Percentiles rank a stretch among this genome's conserved stretches.
Evolutionary conservation across 1,139 yeast species (phyloP).

Genomic region (Waltiozyma sp.): DNA sequence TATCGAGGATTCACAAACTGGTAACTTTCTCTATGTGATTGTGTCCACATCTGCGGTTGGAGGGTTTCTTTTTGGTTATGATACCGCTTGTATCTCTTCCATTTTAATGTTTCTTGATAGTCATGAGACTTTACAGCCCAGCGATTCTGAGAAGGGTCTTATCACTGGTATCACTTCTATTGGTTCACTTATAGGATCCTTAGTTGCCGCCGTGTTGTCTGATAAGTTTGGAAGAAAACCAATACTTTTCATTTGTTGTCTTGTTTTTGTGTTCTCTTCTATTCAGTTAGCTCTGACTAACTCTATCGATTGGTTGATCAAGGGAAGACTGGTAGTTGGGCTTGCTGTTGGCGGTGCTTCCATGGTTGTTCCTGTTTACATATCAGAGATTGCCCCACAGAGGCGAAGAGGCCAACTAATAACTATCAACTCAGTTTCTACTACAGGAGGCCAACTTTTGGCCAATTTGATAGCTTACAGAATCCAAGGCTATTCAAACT

Average conservation of each 20-base stretch:
- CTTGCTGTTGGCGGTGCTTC: slow-evolving; percentile 33
- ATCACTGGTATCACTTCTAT: slow-evolving; percentile 32
- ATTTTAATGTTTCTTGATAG: slow-evolving; percentile 27
- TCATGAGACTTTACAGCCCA: slow-evolving; percentile 15
- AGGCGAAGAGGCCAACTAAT: slow-evolving; percentile 27
- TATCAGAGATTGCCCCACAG: slow-evolving; percentile 32
- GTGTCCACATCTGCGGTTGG: slow-evolving; percentile 22
- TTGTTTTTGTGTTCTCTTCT: slow-evolving; percentile 27
- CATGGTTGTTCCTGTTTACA: slow-evolving; percentile 31
- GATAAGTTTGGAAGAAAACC: slow-evolving; percentile 28
- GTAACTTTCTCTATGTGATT: slow-evolving; percentile 12
- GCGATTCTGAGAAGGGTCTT: slow-evolving; percentile 26
- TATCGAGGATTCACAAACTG: slow-evolving; percentile 20
- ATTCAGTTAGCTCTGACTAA: slow-evolving; percentile 25
- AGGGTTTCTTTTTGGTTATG: slow-evolving; percentile 32
- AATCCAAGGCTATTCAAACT: slow-evolving; percentile 11
- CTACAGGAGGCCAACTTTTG: slow-evolving; percentile 35
- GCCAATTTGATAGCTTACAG: slow-evolving; percentile 28
- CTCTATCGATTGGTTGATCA: slow-evolving; percentile 19
- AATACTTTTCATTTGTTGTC: slow-evolving; percentile 26
- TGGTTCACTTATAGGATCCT: slow-evolving; percentile 32
- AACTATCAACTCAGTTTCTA: slow-evolving; percentile 30
- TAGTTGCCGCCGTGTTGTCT: slow-evolving; percentile 25
- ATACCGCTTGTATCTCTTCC: slow-evolving; percentile 33
- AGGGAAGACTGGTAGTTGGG: slow-evolving; percentile 31